Evolutionary conservation across 2,329 filamentous ascomycete species (phyloP), one percentile per base, ranked within the genome.

Genomic region (Hymenoscyphus scutula): DNA sequence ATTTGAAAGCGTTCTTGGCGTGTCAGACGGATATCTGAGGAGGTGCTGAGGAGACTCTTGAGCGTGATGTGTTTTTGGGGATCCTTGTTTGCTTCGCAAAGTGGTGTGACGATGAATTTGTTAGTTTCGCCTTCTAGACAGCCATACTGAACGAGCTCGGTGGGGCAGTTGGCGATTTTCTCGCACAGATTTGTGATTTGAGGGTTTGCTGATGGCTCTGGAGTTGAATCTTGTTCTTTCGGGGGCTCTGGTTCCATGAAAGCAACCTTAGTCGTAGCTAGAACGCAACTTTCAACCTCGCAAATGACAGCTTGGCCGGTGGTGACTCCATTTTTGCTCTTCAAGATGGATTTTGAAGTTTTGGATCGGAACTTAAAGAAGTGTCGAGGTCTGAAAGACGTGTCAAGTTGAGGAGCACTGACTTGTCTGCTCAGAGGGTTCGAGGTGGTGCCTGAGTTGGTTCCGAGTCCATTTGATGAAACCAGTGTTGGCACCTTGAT

Each of bases 131-230:
- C 59, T 60, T 57, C 54, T 15, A 65, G 27, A 38, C 51, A 63
- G 4, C 65, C 65, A 48, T 63, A 66, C 19, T n/a, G 38, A n/a
- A 54, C 19, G 5, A 60, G 60, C 3, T 66, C 61, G 23, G 59
- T 19, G 8, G 59, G 58, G 38, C 62, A 66, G 45, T 15, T 57
- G 19, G 63, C 61, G 4, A 65, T 67, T 19, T 41, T 65, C 41
- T 58, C 58, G 23, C 65, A 67, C 5, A 67, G 25, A 53, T 65
- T 63, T 13, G 63, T 63, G n/a, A 58, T 58, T n/a, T 10, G 25
- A 10, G 23, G 17, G 34, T 41, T 41, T n/a, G 19, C 15, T 25
- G 37, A 2, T 17, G 32, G 7, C 10, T 58, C 37, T 25, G 65
- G 61, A 34, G 45, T 63, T 5, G 61, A 37, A 27, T 34, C 51